phyloP scores from a whole-genome alignment of 148 eudicot genomes.

The Vaccinium macrocarpon region DNA sequence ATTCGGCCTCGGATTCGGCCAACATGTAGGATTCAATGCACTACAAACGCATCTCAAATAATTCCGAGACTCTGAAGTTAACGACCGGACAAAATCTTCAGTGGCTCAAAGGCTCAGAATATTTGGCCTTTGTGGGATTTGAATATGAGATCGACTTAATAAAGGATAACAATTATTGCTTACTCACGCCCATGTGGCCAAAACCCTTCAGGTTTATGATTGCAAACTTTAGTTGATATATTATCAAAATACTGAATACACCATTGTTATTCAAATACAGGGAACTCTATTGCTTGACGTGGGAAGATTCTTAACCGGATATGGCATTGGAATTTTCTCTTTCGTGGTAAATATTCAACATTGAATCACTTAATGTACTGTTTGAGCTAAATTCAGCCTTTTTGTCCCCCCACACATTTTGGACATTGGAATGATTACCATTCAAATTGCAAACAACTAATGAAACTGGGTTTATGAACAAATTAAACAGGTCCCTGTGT shows the following conservation, averaged over 20 bases:
- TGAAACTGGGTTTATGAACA: background rate
- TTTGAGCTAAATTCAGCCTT: background rate
- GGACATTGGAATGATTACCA: too few relatives aligned
- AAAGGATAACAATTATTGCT: too few relatives aligned
- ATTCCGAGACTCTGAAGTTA: too few relatives aligned
- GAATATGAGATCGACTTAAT: too few relatives aligned
- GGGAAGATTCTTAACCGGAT: constrained; percentile 74
- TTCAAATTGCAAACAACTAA: background rate
- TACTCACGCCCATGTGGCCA: too few relatives aligned
- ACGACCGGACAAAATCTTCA: too few relatives aligned
- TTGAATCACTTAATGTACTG: background rate
- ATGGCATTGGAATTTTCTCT: constrained; percentile 75
- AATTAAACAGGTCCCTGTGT: constrained; percentile 61
- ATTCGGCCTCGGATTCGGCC: too few relatives aligned
- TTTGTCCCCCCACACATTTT: too few relatives aligned
- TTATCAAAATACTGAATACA: background rate
- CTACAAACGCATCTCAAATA: too few relatives aligned
- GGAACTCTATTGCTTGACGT: constrained; percentile 57
- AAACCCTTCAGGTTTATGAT: background rate
- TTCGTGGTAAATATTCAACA: constrained; percentile 52
- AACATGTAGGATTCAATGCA: too few relatives aligned
- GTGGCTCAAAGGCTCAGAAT: too few relatives aligned
- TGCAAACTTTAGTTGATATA: background rate
- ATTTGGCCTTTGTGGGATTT: too few relatives aligned
- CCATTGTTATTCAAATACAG: constrained; percentile 25